Conservation (phyloP, 23 red algal genomes). For the Cyanidium caldarium region DNA sequence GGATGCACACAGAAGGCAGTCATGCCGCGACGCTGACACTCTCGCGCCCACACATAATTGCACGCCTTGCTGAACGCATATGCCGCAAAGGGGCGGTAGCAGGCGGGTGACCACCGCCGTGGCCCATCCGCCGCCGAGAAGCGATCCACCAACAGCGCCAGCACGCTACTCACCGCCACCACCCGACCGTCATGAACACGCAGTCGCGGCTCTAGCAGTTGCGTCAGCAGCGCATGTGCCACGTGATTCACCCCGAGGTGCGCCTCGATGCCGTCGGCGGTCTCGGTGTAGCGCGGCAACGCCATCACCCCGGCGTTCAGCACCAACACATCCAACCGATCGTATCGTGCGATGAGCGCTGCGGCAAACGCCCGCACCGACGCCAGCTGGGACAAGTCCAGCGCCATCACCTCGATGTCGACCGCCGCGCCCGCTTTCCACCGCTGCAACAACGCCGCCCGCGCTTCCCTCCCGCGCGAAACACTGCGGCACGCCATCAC, state of each 20-base stretch:
- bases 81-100: slow-evolving; percentile 3
- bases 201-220: neutral
- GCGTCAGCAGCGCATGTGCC: slow-evolving; percentile 10
- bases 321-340: slow-evolving; percentile 1
- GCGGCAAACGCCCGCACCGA: neutral
- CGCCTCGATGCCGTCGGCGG: slow-evolving; percentile 8
- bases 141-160: neutral
- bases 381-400: slow-evolving; percentile 5
- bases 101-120: neutral
- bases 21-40: neutral
- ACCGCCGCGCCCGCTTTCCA: neutral
- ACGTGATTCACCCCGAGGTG: slow-evolving; percentile 25
- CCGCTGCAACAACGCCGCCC: neutral
- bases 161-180: slow-evolving; percentile 3
- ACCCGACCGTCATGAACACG: neutral
- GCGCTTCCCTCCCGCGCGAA: neutral
- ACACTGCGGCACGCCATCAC: slow-evolving; percentile 12
- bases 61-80: slow-evolving; percentile 14
- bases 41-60: slow-evolving; percentile 1
- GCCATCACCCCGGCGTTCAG: slow-evolving; percentile 19
- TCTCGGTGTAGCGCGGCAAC: neutral
- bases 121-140: neutral
- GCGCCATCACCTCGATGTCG: neutral
- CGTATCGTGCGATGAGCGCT: neutral
- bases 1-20: slow-evolving; percentile 14